Percentiles rank a stretch among this genome's conserved stretches.
phyloP scores from a whole-genome alignment of 768 basidiomycete species.

The Rubroboletus satanas region DNA sequence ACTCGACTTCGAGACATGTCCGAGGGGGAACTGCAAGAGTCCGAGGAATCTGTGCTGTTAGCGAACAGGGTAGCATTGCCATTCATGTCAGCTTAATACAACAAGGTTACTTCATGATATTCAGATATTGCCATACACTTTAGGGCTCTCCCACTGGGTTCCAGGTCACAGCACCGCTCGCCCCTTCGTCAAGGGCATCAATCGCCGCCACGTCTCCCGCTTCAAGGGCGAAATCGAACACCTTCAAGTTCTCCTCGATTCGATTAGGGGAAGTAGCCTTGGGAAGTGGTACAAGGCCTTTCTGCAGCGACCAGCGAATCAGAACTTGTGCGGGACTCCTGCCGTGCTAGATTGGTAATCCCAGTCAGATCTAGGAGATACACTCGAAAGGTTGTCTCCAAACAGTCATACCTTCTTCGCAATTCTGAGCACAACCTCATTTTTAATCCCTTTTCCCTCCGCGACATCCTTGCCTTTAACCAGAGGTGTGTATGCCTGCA shows the following conservation, averaged over 20 bases:
- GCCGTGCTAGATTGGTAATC: constrained; percentile 18
- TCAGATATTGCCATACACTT: not conserved
- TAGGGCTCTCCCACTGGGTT: constrained; percentile 58
- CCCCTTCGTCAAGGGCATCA: constrained; percentile 65
- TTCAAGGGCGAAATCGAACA: constrained; percentile 71
- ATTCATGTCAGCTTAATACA: not conserved
- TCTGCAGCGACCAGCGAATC: constrained; percentile 51
- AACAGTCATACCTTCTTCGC: constrained; percentile 49
- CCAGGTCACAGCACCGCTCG: constrained; percentile 73
- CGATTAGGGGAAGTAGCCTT: constrained; percentile 67
- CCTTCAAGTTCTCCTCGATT: constrained; percentile 65
- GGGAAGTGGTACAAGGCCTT: constrained; percentile 63
- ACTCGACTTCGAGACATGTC: not conserved
- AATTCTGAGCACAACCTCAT: constrained; percentile 47
- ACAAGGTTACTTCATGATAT: not conserved
- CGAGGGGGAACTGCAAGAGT: no score
- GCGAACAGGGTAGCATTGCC: not conserved
- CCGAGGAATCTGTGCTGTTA: not conserved
- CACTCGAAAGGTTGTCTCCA: not conserved
- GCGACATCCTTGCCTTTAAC: constrained; percentile 40
- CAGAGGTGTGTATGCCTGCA: constrained; percentile 74
- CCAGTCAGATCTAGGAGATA: not conserved
- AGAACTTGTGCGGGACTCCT: constrained; percentile 41
- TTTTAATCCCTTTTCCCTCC: constrained; percentile 37
- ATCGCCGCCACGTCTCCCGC: constrained; percentile 60